Evolutionary conservation across 805 yeast species (phyloP).

Genomic region (Zygosaccharomyces bisporus): DNA sequence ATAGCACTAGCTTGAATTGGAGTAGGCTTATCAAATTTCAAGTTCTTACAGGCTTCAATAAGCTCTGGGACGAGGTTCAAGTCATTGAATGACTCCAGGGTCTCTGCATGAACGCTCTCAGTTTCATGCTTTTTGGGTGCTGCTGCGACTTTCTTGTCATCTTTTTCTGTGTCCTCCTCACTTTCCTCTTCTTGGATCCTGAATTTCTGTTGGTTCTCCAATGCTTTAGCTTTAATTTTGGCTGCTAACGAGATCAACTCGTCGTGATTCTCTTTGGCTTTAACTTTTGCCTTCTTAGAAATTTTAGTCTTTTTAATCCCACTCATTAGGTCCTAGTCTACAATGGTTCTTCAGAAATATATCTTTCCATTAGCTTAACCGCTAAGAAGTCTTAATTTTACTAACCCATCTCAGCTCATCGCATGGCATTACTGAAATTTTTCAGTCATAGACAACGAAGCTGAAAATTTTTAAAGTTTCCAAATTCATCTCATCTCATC

Average conservation of each 20-base stretch:
- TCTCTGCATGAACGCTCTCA: slow-evolving; percentile 21
- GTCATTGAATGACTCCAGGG: slow-evolving; percentile 46
- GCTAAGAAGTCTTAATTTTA: no score
- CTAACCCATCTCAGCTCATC: slow-evolving; percentile 22
- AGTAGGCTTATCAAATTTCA: slow-evolving; percentile 80
- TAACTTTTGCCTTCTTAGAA: slow-evolving; percentile 1
- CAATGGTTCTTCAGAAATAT: no score
- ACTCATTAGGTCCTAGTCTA: neutral
- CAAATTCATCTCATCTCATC: slow-evolving; percentile 16
- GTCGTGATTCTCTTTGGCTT: slow-evolving; percentile 14
- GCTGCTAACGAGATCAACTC: slow-evolving; percentile 50
- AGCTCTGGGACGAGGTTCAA: slow-evolving; percentile 72
- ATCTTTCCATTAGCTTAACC: no score
- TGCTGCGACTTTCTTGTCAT: slow-evolving; percentile 10
- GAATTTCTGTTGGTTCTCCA: slow-evolving; percentile 30
- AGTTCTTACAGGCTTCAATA: slow-evolving; percentile 67
- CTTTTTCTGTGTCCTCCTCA: slow-evolving; percentile 6
- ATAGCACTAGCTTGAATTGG: slow-evolving; percentile 91
- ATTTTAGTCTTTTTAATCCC: slow-evolving; percentile 5
- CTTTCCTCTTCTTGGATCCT: slow-evolving; percentile 10
- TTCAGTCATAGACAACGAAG: slow-evolving; percentile 12
- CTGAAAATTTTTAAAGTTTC: slow-evolving; percentile 16
- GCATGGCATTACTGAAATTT: slow-evolving; percentile 14
- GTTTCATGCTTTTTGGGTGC: slow-evolving; percentile 11
- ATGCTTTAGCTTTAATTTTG: slow-evolving; percentile 46